phyloP scores from a whole-genome alignment of 1,284 basidiomycete species.

The Ceratorhiza oryzae-sativae region DNA sequence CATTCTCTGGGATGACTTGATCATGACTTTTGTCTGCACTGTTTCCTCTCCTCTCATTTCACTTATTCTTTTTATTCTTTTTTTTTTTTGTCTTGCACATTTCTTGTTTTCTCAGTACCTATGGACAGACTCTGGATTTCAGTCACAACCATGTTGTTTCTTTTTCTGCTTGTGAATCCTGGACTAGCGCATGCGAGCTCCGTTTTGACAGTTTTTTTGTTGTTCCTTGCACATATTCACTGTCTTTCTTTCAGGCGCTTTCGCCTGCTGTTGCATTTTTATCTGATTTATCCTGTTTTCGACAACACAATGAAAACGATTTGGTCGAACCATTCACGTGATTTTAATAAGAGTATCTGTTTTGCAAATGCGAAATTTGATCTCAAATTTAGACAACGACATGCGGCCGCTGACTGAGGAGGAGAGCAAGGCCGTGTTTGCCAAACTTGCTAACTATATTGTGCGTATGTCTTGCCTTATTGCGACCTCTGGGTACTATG shows the following conservation, averaged over 20 bases:
- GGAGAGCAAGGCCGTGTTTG: constrained; percentile 85
- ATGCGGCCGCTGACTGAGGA: constrained; percentile 89
- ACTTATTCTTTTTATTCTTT: constrained; percentile 42
- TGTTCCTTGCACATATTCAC: constrained; percentile 35
- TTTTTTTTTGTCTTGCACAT: constrained; percentile 40
- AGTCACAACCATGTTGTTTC: constrained; percentile 32
- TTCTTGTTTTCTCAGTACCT: constrained; percentile 33
- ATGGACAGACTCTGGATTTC: constrained; percentile 40
- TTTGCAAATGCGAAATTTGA: constrained; percentile 34
- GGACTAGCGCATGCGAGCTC: constrained; percentile 27
- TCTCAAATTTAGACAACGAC: constrained; percentile 39
- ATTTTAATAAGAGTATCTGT: background rate
- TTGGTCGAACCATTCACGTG: constrained; percentile 21
- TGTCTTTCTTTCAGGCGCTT: constrained; percentile 31
- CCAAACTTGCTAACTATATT: constrained; percentile 91
- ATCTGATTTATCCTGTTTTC: background rate
- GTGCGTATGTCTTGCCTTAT: constrained; percentile 54
- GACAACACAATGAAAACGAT: constrained; percentile 3
- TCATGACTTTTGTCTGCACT: constrained; percentile 37
- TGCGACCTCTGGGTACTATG: background rate
- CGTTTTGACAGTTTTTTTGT: constrained; percentile 22
- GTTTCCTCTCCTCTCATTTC: constrained; percentile 41
- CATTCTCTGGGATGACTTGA: constrained; percentile 27
- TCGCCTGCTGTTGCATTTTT: constrained; percentile 24
- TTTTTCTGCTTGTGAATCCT: constrained; percentile 16